Conservation (phyloP, 176 grass and related monocot species). For the Triticum urartu region DNA sequence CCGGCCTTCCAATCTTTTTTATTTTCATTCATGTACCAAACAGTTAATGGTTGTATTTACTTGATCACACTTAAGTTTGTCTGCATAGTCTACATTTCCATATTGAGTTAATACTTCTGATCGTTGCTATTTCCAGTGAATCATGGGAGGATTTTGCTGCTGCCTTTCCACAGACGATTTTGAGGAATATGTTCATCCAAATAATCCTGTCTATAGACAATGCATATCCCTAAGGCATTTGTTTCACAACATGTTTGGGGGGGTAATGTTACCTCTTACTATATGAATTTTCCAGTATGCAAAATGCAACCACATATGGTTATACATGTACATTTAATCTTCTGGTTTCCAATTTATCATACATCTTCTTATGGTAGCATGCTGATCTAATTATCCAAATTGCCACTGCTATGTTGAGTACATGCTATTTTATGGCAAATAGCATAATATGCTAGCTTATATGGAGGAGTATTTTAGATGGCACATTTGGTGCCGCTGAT, state of each 20-base stretch:
- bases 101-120: conserved; percentile 17
- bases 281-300: neutral
- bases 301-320: neutral
- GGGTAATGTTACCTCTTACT: conserved; percentile 53
- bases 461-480: neutral
- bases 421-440: neutral
- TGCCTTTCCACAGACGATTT: conserved; percentile 67
- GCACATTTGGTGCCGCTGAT: neutral
- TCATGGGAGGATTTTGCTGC: conserved; percentile 83
- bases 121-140: conserved; percentile 19
- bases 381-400: neutral
- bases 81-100: neutral
- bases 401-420: neutral
- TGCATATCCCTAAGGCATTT: conserved; percentile 72
- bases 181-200: conserved; percentile 77
- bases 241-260: conserved; percentile 71
- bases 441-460: neutral
- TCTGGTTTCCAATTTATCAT: neutral
- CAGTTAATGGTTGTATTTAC: neutral
- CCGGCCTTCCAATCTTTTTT: too few species aligned
- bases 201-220: conserved; percentile 72
- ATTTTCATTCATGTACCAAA: neutral
- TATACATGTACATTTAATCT: conserved; percentile 16
- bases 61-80: neutral
- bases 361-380: neutral